Percentiles rank a stretch among this genome's conserved stretches.
Evolutionary conservation across 129 eudicot genomes (phyloP).

Genomic region (Flaveria robusta): DNA sequence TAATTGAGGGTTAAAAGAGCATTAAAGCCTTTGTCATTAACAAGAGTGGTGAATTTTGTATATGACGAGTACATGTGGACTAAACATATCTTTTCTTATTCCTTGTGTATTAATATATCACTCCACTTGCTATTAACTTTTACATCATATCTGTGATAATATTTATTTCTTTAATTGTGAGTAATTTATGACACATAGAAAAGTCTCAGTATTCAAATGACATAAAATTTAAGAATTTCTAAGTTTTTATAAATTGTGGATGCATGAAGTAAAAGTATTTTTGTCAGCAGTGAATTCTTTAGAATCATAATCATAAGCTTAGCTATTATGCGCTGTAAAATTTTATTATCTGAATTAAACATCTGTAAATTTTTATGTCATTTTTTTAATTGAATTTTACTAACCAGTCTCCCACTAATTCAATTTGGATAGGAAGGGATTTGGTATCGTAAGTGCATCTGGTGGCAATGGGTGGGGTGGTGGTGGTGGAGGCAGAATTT

Average conservation of each 20-base stretch:
- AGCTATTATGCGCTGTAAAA: not conserved
- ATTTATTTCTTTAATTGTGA: no score
- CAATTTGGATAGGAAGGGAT: constrained; percentile 73
- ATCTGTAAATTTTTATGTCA: not conserved
- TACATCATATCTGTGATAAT: not conserved
- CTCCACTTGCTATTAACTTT: not conserved
- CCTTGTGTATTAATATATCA: not conserved
- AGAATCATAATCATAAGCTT: not conserved
- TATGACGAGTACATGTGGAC: not conserved
- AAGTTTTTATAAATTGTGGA: not conserved
- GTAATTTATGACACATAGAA: not conserved
- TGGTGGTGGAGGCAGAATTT: constrained; percentile 95
- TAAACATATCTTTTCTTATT: not conserved
- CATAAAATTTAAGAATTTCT: not conserved
- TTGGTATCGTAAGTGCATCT: constrained; percentile 86
- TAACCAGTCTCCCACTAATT: constrained; percentile 27
- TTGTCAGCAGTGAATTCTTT: not conserved
- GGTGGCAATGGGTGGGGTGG: constrained; percentile 98
- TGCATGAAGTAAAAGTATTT: not conserved
- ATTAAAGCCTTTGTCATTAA: constrained; percentile 10
- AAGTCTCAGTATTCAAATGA: not conserved
- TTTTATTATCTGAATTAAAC: not conserved
- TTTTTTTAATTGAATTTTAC: not conserved
- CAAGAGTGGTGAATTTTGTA: not conserved
- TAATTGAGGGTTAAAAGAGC: constrained; percentile 6